Evolutionary conservation across 2,329 filamentous ascomycete genomes (phyloP), one percentile per base, ranked within the genome.

Genomic region (Venturia asperata): DNA sequence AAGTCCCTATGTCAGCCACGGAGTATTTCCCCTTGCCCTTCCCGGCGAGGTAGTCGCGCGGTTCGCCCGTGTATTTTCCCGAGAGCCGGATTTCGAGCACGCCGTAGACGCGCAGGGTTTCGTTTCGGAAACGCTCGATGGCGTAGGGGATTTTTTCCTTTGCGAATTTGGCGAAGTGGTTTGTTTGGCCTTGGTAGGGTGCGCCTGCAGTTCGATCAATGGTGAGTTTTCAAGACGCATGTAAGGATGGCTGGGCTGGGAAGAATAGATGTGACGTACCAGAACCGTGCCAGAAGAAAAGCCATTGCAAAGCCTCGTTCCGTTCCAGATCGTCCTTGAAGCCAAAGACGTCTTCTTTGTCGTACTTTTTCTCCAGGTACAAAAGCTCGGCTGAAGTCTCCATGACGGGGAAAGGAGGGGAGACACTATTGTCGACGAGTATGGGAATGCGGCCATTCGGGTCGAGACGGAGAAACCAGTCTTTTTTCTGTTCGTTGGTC

Each of bases 161-260:
- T 0, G 91, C 91, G 72, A 95, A 94, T 65, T 89, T 84, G 62
- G 79, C 80, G 77, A 96, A 96, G 77, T 96, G 91, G 76, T 94
- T 92, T 63, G 90, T 83, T 75, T 95, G 90, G 56, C 75, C 88
- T 72, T 93, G 90, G 89, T 92, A 93, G 0, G 90, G 90, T 0
- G 90, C 90, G 75, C 77, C 4, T 47, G n/a, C 6, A 6, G 6
- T 41, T 41, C 39, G 9, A 41, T 11, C 39, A 41, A 10, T 15
- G 39, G 15, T 41, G 9, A 41, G 39, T n/a, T n/a, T n/a, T n/a
- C n/a, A n/a, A n/a, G n/a, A n/a, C n/a, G n/a, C n/a, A n/a, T n/a
- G n/a, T n/a, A n/a, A n/a, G n/a, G n/a, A n/a, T n/a, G n/a, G n/a
- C n/a, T n/a, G n/a, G n/a, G n/a, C n/a, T n/a, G n/a, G 15, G 2